Evolutionary conservation across 208 protist species (phyloP), one percentile per base, ranked within the genome.

Genomic region (Leishmania aethiopica): DNA sequence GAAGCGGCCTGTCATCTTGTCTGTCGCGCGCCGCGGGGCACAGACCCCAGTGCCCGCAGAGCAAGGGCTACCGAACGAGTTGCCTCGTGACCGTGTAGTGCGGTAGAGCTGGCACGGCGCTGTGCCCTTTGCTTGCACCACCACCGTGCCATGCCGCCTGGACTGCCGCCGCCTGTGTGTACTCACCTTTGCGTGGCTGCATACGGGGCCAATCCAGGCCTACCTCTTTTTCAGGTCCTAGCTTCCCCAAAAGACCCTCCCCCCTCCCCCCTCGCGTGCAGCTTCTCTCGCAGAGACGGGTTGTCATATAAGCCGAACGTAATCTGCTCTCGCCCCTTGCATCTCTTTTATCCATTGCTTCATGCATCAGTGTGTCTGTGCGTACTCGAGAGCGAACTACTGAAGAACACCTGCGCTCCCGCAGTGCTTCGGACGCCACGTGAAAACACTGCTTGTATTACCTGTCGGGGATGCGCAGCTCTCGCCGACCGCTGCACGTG

Each of bases 1-100:
- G 69, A 77, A 75, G 59, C 82, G 80, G 47, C 85, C 80, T 47
- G 73, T 92, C 32, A 80, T 92, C 28, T 84, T 92, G 22, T 88
- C 79, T 17, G 82, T 82, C 7, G 49, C 51, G 17, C 83, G 78
- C n/a, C 71, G 77, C 17, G 81, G 79, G 51, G 53, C 73, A 10
- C 75, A 82, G 47, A 80, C 64, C 19, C 55, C 78, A 35, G 85
- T 80, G 35, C 49, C 55, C 17, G 81, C 42, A 55, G 71, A 72
- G 66, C 75, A 81, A 28, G 76, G 47, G 5, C 32, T 51, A 17
- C 51, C 40, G 40, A 71, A 37, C 1, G 66, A 74, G 0, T 53
- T 86, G 45, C 67, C 79, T 5, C 64, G 73, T 15, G 53, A 79
- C 22, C 60, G 78, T 19, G 62, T 77, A 2, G 72, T 77, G 45